Base-by-base conservation (phyloP, 1,284 basidiomycete species). In the Malassezia vespertilionis region DNA sequence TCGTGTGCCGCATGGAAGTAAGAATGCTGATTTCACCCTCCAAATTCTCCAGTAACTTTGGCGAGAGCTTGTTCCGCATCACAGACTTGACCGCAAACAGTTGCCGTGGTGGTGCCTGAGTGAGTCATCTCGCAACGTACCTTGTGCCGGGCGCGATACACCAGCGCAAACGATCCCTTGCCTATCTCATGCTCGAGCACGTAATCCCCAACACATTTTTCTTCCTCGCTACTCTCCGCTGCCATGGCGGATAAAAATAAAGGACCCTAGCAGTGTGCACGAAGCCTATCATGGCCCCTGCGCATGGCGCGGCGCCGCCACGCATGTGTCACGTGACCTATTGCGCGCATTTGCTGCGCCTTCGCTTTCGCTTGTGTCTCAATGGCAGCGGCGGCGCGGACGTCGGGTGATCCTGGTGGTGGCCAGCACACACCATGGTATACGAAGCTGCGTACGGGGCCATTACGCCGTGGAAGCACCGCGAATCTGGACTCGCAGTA, bases 21-120 rank as follows among this genome's bases (percentile, higher is more conserved):
- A 97, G 80, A 58, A 99, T 96, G 57, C 86, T 82, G 57, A 97
- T 96, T 76, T 99, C 91, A 62, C 83, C 87, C 72, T 95, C 87
- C 23, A 97, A 79, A 68, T 96, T 97, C 72, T 96, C 90, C 49
- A 95, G 81, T 18, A 96, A 80, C 75, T 96, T 97, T 20, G 83
- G 76, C 20, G 83, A 89, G 26, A 97, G 80, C 61, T 84, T 88
- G 62, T 83, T 81, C 41, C 84, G 81, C 51, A 83, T 84, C 51
- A 99, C 88, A 4, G 87, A 86, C 78, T 99, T 99, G 75, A 97
- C 84, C 5, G 91, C 93, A 31, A 96, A 86, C 33, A 60, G 50
- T 37, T 60, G 53, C 14, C 54, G 49, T 4, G 60, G 52, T 6
- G 48, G 14, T 4, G 41, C 37, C 32, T 37, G 24, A 9, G 32